phyloP scores from a whole-genome alignment of 1,139 yeast species.

The Hyphopichia pseudoburtonii region DNA sequence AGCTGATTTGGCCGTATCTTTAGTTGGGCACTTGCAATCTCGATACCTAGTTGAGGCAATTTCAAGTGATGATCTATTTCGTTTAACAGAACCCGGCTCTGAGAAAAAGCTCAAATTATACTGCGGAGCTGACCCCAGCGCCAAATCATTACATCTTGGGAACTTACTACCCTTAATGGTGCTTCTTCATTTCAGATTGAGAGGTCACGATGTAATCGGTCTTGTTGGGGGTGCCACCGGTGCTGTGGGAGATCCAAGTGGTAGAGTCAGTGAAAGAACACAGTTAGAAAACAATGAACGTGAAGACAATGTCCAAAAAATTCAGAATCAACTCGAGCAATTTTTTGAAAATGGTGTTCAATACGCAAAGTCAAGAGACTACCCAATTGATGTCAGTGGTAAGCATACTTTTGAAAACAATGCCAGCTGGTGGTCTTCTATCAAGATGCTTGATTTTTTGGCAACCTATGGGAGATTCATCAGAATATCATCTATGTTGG shows the following conservation, averaged over 20 bases:
- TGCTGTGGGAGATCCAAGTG: slow-evolving; percentile 95
- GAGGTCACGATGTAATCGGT: slow-evolving; percentile 83
- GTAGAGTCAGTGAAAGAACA: slow-evolving; percentile 73
- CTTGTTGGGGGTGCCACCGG: slow-evolving; percentile 99
- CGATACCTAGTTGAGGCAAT: slow-evolving; percentile 50
- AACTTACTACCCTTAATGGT: slow-evolving; percentile 86
- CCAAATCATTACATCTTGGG: slow-evolving; percentile 85
- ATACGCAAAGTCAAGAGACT: slow-evolving; percentile 59
- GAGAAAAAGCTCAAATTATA: slow-evolving; percentile 57
- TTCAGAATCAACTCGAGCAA: slow-evolving; percentile 58
- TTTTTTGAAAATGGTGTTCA: slow-evolving; percentile 65
- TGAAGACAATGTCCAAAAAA: slow-evolving; percentile 57
- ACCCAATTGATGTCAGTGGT: slow-evolving; percentile 25
- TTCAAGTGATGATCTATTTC: slow-evolving; percentile 47
- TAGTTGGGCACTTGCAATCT: slow-evolving; percentile 45
- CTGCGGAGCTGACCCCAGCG: slow-evolving; percentile 98
- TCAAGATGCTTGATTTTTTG: slow-evolving; percentile 74
- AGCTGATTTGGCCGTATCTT: slow-evolving; percentile 36
- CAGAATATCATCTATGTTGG: slow-evolving; percentile 83
- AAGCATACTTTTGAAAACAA: slow-evolving; percentile 54
- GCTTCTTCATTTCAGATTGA: slow-evolving; percentile 73
- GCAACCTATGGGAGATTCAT: slow-evolving; percentile 77
- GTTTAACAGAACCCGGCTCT: slow-evolving; percentile 31
- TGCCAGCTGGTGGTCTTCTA: slow-evolving; percentile 80
- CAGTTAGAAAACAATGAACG: slow-evolving; percentile 54